Base-by-base conservation (phyloP, 1,284 basidiomycete species). In the Singerocomus rubriflavus region DNA sequence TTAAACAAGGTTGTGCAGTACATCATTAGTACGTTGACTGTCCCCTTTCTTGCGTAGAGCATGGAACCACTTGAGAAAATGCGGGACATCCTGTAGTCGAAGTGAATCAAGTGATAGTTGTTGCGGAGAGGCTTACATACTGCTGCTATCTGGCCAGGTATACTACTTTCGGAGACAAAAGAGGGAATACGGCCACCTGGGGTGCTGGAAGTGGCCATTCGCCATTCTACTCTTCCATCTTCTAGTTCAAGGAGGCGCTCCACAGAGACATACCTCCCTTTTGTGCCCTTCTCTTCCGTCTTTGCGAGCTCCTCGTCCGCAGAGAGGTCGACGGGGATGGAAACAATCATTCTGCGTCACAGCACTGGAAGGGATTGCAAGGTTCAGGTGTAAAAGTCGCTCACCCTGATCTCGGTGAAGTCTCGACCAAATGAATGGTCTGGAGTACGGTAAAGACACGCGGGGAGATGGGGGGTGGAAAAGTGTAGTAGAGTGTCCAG, bases 371-470 rank as follows among this genome's bases (percentile, higher is more conserved):
- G 41, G 27, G 30, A 26, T 33, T 5, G 27, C 33, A 35, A 33
- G 10, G 29, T 25, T 32, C 26, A 1, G 40, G 46, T 38, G 33
- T 12, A 45, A 50, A 37, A 32, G 4, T 5, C 27, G 44, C 67
- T 33, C 57, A 87, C 85, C 84, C 85, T 38, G 73, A 77, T 51
- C 74, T 76, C 25, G 79, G 77, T 40, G 74, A 69, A 13, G 67
- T 66, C 41, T 77, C 72, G 38, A 73, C 69, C 27, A 84, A 67
- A 54, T 81, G 74, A 7, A 73, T 72, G 14, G 83, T 77, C 63
- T 88, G 85, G 27, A 89, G 67, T 29, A 85, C 84, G 1, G 87
- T 89, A 66, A 89, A 91, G 17, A 87, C 77, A 12, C 88, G 80
- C 10, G 86, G 81, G 4, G 86, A 84, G 14, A 91, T 70, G 0